Evolutionary conservation across 352 stramenopile genomes (phyloP).

Genomic region (Globisporangium radiosum): DNA sequence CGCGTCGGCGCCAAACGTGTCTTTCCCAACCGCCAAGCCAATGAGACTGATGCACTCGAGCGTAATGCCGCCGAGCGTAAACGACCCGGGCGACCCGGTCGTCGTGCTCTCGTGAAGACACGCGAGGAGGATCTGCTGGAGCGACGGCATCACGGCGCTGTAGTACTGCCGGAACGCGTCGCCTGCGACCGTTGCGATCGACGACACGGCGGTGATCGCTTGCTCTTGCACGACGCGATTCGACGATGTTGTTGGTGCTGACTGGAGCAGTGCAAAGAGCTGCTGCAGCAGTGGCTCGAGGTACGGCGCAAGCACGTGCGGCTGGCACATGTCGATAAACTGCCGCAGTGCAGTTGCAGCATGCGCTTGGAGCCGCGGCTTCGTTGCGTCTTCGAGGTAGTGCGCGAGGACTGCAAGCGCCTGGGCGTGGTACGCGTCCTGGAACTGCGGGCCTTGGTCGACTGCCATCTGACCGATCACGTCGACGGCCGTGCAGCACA

Average conservation of each 20-base stretch:
- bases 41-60: slow-evolving; percentile 82
- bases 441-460: slow-evolving; percentile 75
- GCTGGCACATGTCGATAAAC: slow-evolving; percentile 80
- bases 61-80: slow-evolving; percentile 80
- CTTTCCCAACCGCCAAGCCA: slow-evolving; percentile 65
- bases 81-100: slow-evolving; percentile 32
- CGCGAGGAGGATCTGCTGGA: slow-evolving; percentile 60
- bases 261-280: slow-evolving; percentile 59
- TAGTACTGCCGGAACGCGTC: slow-evolving; percentile 71
- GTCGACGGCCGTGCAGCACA: slow-evolving; percentile 81
- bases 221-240: slow-evolving; percentile 69
- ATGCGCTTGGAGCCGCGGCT: slow-evolving; percentile 67
- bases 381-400: slow-evolving; percentile 54
- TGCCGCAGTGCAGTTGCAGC: slow-evolving; percentile 68
- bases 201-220: slow-evolving; percentile 75
- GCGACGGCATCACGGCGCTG: slow-evolving; percentile 55
- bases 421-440: slow-evolving; percentile 66
- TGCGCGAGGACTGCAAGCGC: slow-evolving; percentile 54
- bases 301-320: slow-evolving; percentile 59
- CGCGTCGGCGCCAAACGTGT: slow-evolving; percentile 62
- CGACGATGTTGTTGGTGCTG: slow-evolving; percentile 1
- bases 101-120: slow-evolving; percentile 56
- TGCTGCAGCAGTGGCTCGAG: slow-evolving; percentile 65
- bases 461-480: slow-evolving; percentile 75
- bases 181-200: slow-evolving; percentile 60